Conservation (phyloP, 148 eudicot genomes). For the Cornus kousa region DNA sequence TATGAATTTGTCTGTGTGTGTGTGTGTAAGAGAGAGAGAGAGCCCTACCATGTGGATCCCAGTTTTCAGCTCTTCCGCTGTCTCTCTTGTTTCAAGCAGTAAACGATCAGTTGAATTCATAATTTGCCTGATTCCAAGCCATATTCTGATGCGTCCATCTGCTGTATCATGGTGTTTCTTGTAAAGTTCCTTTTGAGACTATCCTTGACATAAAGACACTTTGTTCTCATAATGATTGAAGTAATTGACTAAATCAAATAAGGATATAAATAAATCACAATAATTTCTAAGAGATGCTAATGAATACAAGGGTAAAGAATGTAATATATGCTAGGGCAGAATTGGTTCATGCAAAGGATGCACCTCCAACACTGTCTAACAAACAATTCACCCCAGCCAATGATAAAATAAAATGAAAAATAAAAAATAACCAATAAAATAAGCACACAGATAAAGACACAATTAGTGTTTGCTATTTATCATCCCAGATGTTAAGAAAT, state of each 20-base stretch:
- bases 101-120: conserved; percentile 86
- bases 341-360: too few relatives aligned
- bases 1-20: not conserved
- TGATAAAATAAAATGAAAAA: too few relatives aligned
- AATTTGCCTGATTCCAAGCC: conserved; percentile 92
- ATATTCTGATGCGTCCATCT: conserved; percentile 77
- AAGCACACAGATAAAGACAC: too few relatives aligned
- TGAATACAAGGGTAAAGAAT: not conserved
- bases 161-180: conserved; percentile 75
- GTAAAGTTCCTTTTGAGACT: conserved; percentile 75
- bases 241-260: not conserved
- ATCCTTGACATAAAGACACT: conserved; percentile 25
- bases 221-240: not conserved
- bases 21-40: conserved; percentile 7
- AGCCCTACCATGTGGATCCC: conserved; percentile 87
- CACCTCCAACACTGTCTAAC: too few relatives aligned
- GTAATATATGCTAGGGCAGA: not conserved
- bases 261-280: not conserved
- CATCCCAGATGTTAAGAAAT: too few relatives aligned
- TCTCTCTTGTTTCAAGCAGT: conserved; percentile 63
- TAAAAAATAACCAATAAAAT: too few relatives aligned
- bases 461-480: too few relatives aligned
- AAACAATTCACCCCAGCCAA: too few relatives aligned
- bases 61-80: conserved; percentile 66
- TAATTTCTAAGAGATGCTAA: not conserved